Evolutionary conservation across 2,329 filamentous ascomycete species (phyloP).

Genomic region (Tricladium varicosporioides): DNA sequence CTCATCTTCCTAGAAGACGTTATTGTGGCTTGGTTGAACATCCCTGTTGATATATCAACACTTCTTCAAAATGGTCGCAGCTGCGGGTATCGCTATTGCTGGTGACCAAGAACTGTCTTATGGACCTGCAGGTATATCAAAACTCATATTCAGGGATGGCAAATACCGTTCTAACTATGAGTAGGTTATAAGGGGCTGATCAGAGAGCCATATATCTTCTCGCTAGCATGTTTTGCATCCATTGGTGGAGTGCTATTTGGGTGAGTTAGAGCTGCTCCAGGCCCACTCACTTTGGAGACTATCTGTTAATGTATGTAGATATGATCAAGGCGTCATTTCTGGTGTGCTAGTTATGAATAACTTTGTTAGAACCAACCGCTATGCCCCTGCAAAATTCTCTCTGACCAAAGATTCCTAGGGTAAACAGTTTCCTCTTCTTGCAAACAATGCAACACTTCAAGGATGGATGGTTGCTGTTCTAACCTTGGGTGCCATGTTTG

Average conservation of each 20-base stretch:
- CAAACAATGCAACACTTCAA: constrained; percentile 35
- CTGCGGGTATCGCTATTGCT: constrained; percentile 11
- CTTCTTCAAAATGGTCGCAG: constrained; percentile 4
- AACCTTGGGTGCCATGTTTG: constrained; percentile 53
- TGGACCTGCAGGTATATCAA: constrained; percentile 15
- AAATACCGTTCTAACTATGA: neutral
- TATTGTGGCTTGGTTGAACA: neutral
- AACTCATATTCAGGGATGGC: neutral
- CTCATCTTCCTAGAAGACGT: neutral
- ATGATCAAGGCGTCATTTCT: constrained; percentile 73
- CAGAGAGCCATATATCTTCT: constrained; percentile 40
- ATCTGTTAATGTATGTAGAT: constrained; percentile 50
- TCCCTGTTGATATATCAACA: neutral
- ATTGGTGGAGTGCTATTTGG: constrained; percentile 53
- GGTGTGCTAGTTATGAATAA: constrained; percentile 58
- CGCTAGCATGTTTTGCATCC: constrained; percentile 57
- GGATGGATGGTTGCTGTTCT: constrained; percentile 16
- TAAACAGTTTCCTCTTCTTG: constrained; percentile 42
- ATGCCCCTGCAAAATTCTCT: neutral
- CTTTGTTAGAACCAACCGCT: constrained; percentile 35
- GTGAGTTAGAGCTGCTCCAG: constrained; percentile 28
- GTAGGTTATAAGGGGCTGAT: constrained; percentile 18
- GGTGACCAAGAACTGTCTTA: constrained; percentile 15
- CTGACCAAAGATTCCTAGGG: constrained; percentile 31
- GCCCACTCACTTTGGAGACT: constrained; percentile 34